Conservation (phyloP, 768 basidiomycete species). For the Dendrothele bispora region DNA sequence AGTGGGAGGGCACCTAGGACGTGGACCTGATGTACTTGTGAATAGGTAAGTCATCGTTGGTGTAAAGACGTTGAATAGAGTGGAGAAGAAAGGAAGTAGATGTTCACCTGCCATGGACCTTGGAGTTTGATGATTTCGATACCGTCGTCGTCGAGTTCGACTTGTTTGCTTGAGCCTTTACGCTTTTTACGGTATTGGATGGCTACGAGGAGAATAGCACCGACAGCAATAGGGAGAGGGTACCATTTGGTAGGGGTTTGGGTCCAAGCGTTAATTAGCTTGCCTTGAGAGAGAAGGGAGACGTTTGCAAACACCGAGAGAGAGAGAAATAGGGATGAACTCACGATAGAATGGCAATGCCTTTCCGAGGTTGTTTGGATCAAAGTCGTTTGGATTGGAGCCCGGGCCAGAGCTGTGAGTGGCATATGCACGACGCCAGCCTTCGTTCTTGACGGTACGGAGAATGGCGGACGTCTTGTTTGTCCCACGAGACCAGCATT, state of each 20-base stretch:
- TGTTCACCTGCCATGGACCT: slow-evolving; percentile 93
- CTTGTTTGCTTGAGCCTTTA: slow-evolving; percentile 53
- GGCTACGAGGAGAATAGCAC: slow-evolving; percentile 81
- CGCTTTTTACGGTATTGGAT: slow-evolving; percentile 68
- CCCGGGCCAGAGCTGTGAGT: slow-evolving; percentile 32
- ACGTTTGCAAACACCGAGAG: too few relatives aligned
- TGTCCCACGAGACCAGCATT: slow-evolving; percentile 54
- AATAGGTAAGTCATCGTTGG: background rate
- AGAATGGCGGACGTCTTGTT: slow-evolving; percentile 52
- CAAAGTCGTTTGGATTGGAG: slow-evolving; percentile 13
- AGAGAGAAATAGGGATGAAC: slow-evolving; percentile 18
- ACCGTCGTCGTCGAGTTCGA: slow-evolving; percentile 81
- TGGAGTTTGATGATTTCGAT: slow-evolving; percentile 77
- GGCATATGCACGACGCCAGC: slow-evolving; percentile 34
- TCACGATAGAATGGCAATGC: slow-evolving; percentile 53
- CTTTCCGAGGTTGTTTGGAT: slow-evolving; percentile 19
- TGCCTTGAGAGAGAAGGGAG: slow-evolving; percentile 38
- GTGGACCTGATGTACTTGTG: slow-evolving; percentile 65
- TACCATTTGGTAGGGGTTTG: slow-evolving; percentile 94
- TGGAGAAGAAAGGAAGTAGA: slow-evolving; percentile 6
- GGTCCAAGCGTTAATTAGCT: slow-evolving; percentile 75
- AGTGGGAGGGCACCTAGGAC: slow-evolving; percentile 94
- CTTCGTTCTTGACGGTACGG: slow-evolving; percentile 41
- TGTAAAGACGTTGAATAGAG: background rate
- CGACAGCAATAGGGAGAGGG: slow-evolving; percentile 87